Percentiles rank a stretch among this genome's conserved stretches.
Conservation (phyloP, 768 basidiomycete genomes). For the Xerocomellus intermedius region DNA sequence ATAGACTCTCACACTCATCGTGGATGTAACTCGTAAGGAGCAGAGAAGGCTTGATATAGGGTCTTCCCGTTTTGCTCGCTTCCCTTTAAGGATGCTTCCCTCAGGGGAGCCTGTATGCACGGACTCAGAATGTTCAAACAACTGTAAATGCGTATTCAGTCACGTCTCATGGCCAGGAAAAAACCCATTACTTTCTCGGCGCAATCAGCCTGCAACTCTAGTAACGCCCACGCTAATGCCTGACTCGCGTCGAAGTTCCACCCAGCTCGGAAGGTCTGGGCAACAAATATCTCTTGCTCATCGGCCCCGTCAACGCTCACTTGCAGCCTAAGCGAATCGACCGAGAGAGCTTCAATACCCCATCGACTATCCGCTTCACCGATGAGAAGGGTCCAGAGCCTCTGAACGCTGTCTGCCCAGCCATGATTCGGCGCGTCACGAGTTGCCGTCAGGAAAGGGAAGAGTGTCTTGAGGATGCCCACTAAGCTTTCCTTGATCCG, state of each 20-base stretch:
- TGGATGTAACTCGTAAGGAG: constrained; percentile 39
- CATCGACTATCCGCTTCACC: constrained; percentile 63
- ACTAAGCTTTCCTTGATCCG: constrained; percentile 76
- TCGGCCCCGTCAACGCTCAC: constrained; percentile 17
- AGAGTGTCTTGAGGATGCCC: constrained; percentile 64
- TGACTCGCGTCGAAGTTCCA: constrained; percentile 67
- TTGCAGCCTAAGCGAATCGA: constrained; percentile 65
- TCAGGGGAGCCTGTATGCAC: constrained; percentile 38
- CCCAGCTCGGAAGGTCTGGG: constrained; percentile 69
- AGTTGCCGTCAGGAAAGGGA: constrained; percentile 63
- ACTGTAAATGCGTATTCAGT: constrained; percentile 36
- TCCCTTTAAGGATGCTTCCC: constrained; percentile 37
- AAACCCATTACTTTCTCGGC: constrained; percentile 52
- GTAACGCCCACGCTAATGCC: constrained; percentile 73
- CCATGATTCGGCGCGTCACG: constrained; percentile 34
- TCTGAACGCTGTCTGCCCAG: constrained; percentile 47
- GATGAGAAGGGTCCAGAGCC: constrained; percentile 55
- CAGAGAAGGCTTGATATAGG: constrained; percentile 57
- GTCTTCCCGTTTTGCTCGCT: constrained; percentile 55
- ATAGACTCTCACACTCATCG: constrained; percentile 41
- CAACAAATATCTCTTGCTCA: constrained; percentile 49
- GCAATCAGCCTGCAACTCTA: constrained; percentile 82
- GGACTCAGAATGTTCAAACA: constrained; percentile 64
- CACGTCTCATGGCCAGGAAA: neutral
- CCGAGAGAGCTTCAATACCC: constrained; percentile 61